Conservation (phyloP, 371 early-diverging fungal genomes). For the Thermomucor indicae-seudaticae region DNA sequence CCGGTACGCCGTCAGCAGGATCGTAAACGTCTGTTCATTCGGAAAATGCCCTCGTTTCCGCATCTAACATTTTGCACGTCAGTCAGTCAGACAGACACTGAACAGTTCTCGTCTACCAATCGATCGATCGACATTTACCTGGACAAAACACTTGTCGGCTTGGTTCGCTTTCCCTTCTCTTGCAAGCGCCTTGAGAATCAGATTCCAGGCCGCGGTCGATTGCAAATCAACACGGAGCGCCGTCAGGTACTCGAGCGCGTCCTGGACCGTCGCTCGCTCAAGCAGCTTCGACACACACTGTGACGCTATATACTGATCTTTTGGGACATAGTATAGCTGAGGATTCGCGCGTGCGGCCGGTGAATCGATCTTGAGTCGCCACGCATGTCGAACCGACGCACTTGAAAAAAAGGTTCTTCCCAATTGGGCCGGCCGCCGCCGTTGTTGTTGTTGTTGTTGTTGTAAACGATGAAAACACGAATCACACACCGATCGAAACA, state of each 20-base stretch:
- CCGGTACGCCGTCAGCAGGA: conserved; percentile 14
- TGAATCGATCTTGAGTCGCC: too few species aligned
- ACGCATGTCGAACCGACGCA: too few species aligned
- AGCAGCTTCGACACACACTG: conserved; percentile 6
- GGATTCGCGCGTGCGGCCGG: too few species aligned
- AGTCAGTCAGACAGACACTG: not conserved
- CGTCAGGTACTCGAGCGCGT: conserved; percentile 7
- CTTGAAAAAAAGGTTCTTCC: too few species aligned
- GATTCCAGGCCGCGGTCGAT: conserved; percentile 12
- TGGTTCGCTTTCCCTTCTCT: conserved; percentile 1
- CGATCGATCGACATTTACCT: not conserved
- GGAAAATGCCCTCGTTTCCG: conserved; percentile 27
- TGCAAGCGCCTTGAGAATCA: conserved; percentile 3
- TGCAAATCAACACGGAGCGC: conserved; percentile 5
- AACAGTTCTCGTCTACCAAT: not conserved
- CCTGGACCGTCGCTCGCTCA: conserved; percentile 2
- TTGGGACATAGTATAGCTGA: conserved; percentile 6
- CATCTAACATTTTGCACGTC: conserved; percentile 17
- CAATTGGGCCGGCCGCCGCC: too few species aligned
- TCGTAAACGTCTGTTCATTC: conserved; percentile 34
- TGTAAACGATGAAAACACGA: too few species aligned
- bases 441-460: too few species aligned
- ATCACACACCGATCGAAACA: too few species aligned
- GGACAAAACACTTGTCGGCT: conserved; percentile 7
- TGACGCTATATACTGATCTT: conserved; percentile 7